Conservation (phyloP, 768 basidiomycete genomes). For the Suillus variegatus region DNA sequence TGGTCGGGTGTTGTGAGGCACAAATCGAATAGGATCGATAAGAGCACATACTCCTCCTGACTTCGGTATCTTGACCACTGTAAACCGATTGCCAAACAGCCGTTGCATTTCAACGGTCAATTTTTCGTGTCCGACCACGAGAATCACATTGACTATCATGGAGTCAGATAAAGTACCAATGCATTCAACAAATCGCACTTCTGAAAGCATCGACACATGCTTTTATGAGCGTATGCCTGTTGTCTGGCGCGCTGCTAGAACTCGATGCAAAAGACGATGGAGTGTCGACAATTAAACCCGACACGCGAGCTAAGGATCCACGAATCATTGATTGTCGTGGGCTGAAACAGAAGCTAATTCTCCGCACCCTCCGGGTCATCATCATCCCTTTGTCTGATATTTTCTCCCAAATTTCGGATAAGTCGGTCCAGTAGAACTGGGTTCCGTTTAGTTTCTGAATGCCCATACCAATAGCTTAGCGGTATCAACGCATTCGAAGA, state of each 20-base stretch:
- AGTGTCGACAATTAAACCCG: constrained; percentile 87
- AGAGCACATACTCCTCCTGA: constrained; percentile 79
- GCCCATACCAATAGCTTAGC: constrained; percentile 82
- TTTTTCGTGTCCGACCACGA: constrained; percentile 97
- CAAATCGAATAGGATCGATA: not conserved
- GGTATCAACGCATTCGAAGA: constrained; percentile 79
- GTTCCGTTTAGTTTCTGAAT: constrained; percentile 70
- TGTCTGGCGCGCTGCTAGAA: constrained; percentile 56
- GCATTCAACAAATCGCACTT: constrained; percentile 47
- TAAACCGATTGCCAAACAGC: constrained; percentile 64
- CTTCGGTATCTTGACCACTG: constrained; percentile 92
- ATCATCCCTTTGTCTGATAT: constrained; percentile 66
- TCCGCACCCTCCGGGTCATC: constrained; percentile 64
- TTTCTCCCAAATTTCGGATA: constrained; percentile 74
- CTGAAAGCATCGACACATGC: constrained; percentile 87
- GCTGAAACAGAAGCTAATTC: constrained; percentile 1
- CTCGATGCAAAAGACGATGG: constrained; percentile 70
- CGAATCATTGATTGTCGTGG: constrained; percentile 3
- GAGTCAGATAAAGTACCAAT: constrained; percentile 15
- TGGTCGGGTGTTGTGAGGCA: constrained; percentile 29
- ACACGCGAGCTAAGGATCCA: constrained; percentile 54
- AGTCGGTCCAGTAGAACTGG: constrained; percentile 76
- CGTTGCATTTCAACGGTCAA: constrained; percentile 95
- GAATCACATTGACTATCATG: constrained; percentile 80
- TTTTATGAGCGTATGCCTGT: constrained; percentile 76